Base-by-base conservation (phyloP, 208 protist species). In the Vickermania ingenoplastis region DNA sequence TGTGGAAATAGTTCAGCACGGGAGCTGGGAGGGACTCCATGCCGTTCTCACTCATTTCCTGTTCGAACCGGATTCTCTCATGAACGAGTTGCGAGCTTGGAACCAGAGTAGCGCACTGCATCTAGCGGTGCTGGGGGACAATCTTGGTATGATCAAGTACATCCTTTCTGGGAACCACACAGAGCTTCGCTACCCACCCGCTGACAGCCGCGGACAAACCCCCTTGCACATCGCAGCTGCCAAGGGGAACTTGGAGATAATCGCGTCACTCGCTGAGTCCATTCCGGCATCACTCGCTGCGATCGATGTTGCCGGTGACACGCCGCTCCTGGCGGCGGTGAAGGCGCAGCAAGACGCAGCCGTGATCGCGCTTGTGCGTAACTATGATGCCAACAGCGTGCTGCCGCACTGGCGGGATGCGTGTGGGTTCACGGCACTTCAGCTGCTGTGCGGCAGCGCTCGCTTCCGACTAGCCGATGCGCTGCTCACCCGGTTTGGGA, bases 151-250 rank as follows among this genome's bases (percentile, higher is more conserved):
- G 7, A 17, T 45, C 11, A 45, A 7, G 36, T 45, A 45, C 36
- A 7, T 45, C 17, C 36, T 45, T n/a, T 45, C 36, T 45, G 14
- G 63, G 22, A 14, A 4, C 59, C 11, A 7, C 5, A 28, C 11
- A 7, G 50, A 28, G 5, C 7, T 54, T 5, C 11, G 11, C 11
- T 54, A 25, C 7, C 27, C 31, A 51, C 27, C 83, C 28, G 54
- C 74, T 22, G 81, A 94, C 52, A 70, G 53, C 5, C 79, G 77
- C 0, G 36, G 57, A 29, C 78, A 89, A 58, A 92, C 74, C 1
- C 85, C 88, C 5, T 57, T 95, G 56, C 88, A 95, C 65, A 24
- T 85, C 25, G 84, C 85, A 29, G 83, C 71, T 3, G 66, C 63
- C 50, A 21, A 57, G 28, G 79, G 79, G 1, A 69, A 83, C 50